Evolutionary conservation across 352 stramenopile species (phyloP).

Genomic region (Globisporangium nodosum): DNA sequence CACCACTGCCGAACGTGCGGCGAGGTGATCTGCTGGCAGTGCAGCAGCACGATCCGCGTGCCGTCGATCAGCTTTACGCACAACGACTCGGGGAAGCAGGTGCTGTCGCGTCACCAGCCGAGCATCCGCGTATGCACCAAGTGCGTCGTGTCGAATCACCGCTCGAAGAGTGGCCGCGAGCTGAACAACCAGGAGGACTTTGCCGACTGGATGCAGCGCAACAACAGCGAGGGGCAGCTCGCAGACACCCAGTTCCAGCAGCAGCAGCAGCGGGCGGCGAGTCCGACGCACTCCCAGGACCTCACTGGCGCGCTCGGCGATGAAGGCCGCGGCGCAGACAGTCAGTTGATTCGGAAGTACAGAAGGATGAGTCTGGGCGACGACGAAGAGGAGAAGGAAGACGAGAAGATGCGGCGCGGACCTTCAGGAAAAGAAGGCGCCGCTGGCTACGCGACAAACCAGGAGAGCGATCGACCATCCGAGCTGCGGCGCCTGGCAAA

Average conservation of each 20-base stretch:
- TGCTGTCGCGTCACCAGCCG: slow-evolving; percentile 69
- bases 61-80: slow-evolving; percentile 83
- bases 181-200: slow-evolving; percentile 79
- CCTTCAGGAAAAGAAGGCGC: slow-evolving; percentile 25
- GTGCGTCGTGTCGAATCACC: slow-evolving; percentile 76
- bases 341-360: slow-evolving; percentile 44
- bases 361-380: slow-evolving; percentile 55
- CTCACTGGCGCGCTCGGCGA: slow-evolving; percentile 39
- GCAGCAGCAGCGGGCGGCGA: slow-evolving; percentile 33
- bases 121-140: slow-evolving; percentile 83
- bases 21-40: slow-evolving; percentile 87
- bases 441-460: slow-evolving; percentile 16
- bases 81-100: slow-evolving; percentile 74
- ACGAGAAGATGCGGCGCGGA: slow-evolving; percentile 21
- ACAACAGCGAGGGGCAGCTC: slow-evolving; percentile 20
- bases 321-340: slow-evolving; percentile 12
- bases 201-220: slow-evolving; percentile 74
- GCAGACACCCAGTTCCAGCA: slow-evolving; percentile 28
- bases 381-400: slow-evolving; percentile 65
- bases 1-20: slow-evolving; percentile 86
- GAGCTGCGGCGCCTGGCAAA: slow-evolving; percentile 22
- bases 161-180: slow-evolving; percentile 62
- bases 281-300: slow-evolving; percentile 65
- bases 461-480: slow-evolving; percentile 29
- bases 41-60: slow-evolving; percentile 79